Conservation (phyloP, 2,329 filamentous ascomycete species). For the Pseudocercospora cruenta region DNA sequence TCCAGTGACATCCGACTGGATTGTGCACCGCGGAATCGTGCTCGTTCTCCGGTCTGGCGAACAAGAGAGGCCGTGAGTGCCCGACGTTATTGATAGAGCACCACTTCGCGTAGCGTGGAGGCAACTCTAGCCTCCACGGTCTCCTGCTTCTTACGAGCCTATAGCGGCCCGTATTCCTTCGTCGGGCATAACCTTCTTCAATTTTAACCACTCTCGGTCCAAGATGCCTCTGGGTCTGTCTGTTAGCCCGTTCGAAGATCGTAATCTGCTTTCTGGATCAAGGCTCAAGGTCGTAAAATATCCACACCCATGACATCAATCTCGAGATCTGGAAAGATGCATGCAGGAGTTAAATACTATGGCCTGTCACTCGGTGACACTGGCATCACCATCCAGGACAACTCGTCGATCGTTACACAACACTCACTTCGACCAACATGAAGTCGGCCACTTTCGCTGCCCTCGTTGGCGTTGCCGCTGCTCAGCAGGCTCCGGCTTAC, state of each 20-base stretch:
- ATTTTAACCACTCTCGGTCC: conserved; percentile 5
- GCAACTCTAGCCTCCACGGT: conserved; percentile 8
- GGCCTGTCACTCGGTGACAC: background rate
- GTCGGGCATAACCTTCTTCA: background rate
- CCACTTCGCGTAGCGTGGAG: background rate
- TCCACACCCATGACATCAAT: conserved; percentile 20
- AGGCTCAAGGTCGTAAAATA: background rate
- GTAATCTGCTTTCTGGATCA: conserved; percentile 9
- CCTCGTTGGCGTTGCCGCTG: conserved; percentile 14
- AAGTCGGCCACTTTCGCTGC: conserved; percentile 19
- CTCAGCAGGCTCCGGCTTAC: conserved; percentile 8
- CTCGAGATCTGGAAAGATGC: background rate
- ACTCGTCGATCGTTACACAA: conserved; percentile 7
- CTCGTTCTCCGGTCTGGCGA: background rate
- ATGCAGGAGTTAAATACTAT: conserved; percentile 19
- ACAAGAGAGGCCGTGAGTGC: background rate
- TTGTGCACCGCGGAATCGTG: background rate
- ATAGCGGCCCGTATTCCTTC: conserved; percentile 21
- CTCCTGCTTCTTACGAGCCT: conserved; percentile 9
- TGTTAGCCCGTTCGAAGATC: conserved; percentile 19
- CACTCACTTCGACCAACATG: conserved; percentile 12
- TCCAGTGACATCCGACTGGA: background rate
- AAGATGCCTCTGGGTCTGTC: conserved; percentile 10
- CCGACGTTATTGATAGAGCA: background rate
- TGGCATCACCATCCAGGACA: conserved; percentile 10